Conservation (phyloP, 2,329 filamentous ascomycete genomes). For the Cladosporium austrohemisphaericum region DNA sequence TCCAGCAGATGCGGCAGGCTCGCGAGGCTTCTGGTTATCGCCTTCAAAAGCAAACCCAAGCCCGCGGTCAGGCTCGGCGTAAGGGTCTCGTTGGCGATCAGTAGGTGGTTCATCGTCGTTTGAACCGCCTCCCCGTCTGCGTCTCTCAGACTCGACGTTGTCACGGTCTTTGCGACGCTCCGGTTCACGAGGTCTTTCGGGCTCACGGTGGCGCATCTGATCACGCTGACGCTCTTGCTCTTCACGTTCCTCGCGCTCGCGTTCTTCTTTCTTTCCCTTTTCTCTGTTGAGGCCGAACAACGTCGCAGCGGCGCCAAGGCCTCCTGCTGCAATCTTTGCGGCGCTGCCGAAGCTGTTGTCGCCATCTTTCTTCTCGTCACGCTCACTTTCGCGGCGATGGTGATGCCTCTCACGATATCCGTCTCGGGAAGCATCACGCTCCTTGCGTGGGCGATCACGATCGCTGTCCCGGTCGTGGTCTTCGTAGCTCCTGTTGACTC, state of each 20-base stretch:
- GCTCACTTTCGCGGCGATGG: constrained; percentile 26
- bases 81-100: constrained; percentile 24
- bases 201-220: constrained; percentile 21
- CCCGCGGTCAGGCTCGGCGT: constrained; percentile 27
- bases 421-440: constrained; percentile 18
- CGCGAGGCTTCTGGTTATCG: too few relatives aligned
- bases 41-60: constrained; percentile 34
- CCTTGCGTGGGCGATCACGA: constrained; percentile 23
- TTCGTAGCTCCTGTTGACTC: constrained; percentile 12
- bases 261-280: constrained; percentile 22
- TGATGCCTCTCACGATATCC: constrained; percentile 23
- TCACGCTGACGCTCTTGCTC: constrained; percentile 23
- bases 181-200: constrained; percentile 18
- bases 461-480: constrained; percentile 27
- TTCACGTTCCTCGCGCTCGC: constrained; percentile 21
- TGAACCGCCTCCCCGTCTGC: constrained; percentile 6
- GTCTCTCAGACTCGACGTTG: constrained; percentile 4
- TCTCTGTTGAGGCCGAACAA: constrained; percentile 27
- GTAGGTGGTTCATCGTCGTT: constrained; percentile 5
- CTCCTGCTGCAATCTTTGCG: constrained; percentile 28
- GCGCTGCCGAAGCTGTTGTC: constrained; percentile 23
- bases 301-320: constrained; percentile 30
- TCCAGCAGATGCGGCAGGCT: neutral
- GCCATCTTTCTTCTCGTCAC: constrained; percentile 22
- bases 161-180: constrained; percentile 18